Percentiles rank a stretch among this genome's conserved stretches.
Evolutionary conservation across 2,329 filamentous ascomycete species (phyloP).

Genomic region (Talaromyces verruculosus): DNA sequence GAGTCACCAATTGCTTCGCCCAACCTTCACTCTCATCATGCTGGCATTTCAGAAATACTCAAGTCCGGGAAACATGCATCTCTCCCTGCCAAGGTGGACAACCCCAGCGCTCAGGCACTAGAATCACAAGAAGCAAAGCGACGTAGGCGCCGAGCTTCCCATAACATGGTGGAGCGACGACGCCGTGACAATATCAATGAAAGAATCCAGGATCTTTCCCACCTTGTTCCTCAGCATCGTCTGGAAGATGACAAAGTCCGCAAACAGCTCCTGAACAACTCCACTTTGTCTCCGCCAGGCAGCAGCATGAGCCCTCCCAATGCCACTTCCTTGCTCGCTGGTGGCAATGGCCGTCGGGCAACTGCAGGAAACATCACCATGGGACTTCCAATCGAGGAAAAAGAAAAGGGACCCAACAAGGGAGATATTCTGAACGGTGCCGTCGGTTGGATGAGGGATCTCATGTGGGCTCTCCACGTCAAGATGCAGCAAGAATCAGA

Average conservation of each 20-base stretch:
- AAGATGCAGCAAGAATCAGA: conserved; percentile 89
- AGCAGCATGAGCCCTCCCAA: conserved; percentile 60
- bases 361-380: conserved; percentile 84
- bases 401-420: conserved; percentile 98
- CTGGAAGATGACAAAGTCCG: conserved; percentile 96
- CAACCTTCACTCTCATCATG: conserved; percentile 53
- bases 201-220: conserved; percentile 92
- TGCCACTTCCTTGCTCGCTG: conserved; percentile 78
- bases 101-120: conserved; percentile 52
- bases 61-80: conserved; percentile 80
- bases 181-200: conserved; percentile 98
- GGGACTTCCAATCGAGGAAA: conserved; percentile 89
- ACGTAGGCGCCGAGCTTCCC: conserved; percentile 84
- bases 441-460: conserved; percentile 93
- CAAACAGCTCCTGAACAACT: conserved; percentile 91
- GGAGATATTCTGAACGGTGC: conserved; percentile 97
- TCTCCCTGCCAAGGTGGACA: conserved; percentile 80
- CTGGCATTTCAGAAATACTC: conserved; percentile 85
- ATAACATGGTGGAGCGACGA: conserved; percentile 93
- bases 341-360: conserved; percentile 77
- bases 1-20: conserved; percentile 89
- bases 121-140: conserved; percentile 93
- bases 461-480: conserved; percentile 94
- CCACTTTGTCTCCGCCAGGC: conserved; percentile 79
- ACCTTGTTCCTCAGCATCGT: conserved; percentile 85